Evolutionary conservation across 208 protist species (phyloP).

Genomic region (Naegleria fowleri): DNA sequence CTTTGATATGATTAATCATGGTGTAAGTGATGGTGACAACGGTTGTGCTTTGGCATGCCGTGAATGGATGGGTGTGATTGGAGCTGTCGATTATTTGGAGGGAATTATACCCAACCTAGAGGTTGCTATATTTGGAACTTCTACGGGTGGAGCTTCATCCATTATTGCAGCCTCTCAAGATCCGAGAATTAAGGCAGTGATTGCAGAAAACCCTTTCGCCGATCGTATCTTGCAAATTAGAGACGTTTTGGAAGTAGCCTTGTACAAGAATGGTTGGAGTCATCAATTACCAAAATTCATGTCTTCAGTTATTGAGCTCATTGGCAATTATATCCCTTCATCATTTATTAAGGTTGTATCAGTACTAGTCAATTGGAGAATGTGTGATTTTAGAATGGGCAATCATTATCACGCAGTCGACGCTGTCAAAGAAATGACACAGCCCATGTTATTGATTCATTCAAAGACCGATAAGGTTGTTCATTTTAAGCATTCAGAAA

Average conservation of each 20-base stretch:
- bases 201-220: conserved; percentile 11
- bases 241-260: background rate
- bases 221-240: background rate
- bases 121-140: background rate
- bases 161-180: conserved; percentile 7
- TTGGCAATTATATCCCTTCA: background rate
- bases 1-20: background rate
- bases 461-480: background rate
- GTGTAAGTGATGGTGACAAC: background rate
- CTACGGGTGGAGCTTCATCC: background rate
- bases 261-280: background rate
- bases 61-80: background rate
- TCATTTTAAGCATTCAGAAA: background rate
- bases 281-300: background rate
- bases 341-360: background rate
- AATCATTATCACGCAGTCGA: background rate
- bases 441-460: background rate
- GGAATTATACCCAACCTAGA: background rate
- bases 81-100: background rate
- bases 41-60: background rate
- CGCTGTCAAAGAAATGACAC: background rate
- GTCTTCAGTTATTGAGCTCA: background rate
- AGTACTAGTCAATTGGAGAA: background rate
- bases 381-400: background rate
- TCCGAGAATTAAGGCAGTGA: background rate